Evolutionary conservation across 1,284 basidiomycete genomes (phyloP).

Genomic region (Leccinum fallax): DNA sequence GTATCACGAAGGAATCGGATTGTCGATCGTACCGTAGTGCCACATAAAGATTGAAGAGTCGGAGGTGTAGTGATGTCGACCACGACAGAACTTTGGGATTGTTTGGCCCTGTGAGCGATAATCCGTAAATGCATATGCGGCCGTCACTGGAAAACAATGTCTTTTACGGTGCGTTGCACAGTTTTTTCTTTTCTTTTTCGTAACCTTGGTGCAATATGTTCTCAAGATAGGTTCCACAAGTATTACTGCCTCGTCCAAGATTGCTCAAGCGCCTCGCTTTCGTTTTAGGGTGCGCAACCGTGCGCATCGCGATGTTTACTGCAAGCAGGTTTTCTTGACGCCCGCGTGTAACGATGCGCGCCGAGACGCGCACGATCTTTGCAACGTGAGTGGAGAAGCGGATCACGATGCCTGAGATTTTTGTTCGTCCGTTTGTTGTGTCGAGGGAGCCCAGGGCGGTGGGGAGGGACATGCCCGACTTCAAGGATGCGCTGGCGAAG

Average conservation of each 20-base stretch:
- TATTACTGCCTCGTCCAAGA: background rate
- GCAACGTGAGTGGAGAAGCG: too few relatives aligned
- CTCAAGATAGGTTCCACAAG: background rate
- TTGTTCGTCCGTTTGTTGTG: too few relatives aligned
- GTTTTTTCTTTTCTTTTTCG: background rate
- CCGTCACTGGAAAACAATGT: background rate
- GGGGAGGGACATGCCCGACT: too few relatives aligned
- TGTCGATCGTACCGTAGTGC: background rate
- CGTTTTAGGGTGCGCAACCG: background rate
- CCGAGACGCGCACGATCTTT: too few relatives aligned
- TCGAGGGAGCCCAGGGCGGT: too few relatives aligned
- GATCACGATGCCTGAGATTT: too few relatives aligned
- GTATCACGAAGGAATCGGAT: background rate
- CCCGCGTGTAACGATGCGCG: too few relatives aligned
- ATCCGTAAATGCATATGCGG: background rate
- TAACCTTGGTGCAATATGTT: background rate
- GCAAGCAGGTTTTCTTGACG: too few relatives aligned
- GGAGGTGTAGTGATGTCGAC: background rate
- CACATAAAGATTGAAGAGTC: background rate
- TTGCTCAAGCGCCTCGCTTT: background rate
- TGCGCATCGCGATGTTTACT: too few relatives aligned
- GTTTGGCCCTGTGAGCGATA: background rate
- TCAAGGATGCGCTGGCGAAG: too few relatives aligned
- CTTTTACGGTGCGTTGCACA: background rate
- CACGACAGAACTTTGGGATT: background rate